Percentiles rank a stretch among this genome's conserved stretches.
Conservation (phyloP, 495 filamentous ascomycete species). For the Schizothecium vesticola region DNA sequence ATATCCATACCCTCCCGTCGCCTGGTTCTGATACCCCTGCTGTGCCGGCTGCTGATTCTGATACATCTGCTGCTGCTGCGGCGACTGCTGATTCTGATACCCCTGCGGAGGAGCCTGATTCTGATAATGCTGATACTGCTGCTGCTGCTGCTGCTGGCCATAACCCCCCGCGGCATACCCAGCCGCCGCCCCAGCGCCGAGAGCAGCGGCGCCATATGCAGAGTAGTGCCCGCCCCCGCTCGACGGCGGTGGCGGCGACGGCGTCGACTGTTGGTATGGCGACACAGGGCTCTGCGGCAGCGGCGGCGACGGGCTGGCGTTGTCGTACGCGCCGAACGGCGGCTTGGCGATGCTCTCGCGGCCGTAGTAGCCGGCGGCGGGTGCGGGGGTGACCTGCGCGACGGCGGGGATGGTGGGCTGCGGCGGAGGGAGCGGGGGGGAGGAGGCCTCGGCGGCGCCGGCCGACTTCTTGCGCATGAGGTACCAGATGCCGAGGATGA, state of each 20-base stretch:
- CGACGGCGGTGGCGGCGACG: slow-evolving; percentile 8
- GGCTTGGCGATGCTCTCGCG: slow-evolving; percentile 17
- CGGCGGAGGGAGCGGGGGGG: not conserved
- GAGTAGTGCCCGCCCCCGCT: not conserved
- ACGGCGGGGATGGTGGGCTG: slow-evolving; percentile 10
- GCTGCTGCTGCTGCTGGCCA: not conserved
- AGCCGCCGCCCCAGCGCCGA: not conserved
- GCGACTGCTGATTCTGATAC: not conserved
- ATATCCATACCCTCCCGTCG: not conserved
- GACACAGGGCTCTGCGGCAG: not conserved
- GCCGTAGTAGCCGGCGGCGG: slow-evolving; percentile 7
- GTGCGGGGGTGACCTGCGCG: slow-evolving; percentile 8
- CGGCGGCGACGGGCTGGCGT: slow-evolving; percentile 2
- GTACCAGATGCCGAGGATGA: slow-evolving; percentile 38
- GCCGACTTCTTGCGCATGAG: slow-evolving; percentile 36
- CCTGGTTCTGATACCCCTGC: slow-evolving; percentile 6
- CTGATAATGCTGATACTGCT: not conserved
- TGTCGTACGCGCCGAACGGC: not conserved
- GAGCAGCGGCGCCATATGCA: not conserved
- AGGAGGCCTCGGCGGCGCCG: not conserved
- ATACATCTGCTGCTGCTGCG: not conserved
- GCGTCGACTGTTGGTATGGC: slow-evolving; percentile 2
- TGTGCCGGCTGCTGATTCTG: not conserved
- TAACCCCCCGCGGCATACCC: not conserved
- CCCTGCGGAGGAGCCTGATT: not conserved